phyloP scores from a whole-genome alignment of 2,329 filamentous ascomycete genomes.

The Verticillium alfalfae region DNA sequence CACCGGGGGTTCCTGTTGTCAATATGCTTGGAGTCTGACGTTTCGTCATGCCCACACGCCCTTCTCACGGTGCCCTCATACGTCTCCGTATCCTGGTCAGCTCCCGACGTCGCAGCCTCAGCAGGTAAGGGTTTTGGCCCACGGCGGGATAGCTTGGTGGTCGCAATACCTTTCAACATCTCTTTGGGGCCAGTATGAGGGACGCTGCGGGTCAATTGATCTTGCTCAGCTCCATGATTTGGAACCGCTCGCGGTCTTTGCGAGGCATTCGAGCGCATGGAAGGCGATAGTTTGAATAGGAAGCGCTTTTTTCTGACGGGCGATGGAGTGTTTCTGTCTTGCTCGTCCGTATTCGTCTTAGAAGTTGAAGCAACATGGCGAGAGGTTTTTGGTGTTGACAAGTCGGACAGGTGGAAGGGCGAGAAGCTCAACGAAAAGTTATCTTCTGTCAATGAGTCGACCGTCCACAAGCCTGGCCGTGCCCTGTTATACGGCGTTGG shows the following conservation, averaged over 20 bases:
- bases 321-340: not conserved
- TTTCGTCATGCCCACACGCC: not conserved
- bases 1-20: not conserved
- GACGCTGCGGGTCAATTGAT: not conserved
- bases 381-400: conserved; percentile 4
- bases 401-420: conserved; percentile 10
- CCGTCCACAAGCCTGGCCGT: not conserved
- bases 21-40: not conserved
- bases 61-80: conserved; percentile 2
- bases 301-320: not conserved
- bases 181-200: not conserved
- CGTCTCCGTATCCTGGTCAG: not conserved
- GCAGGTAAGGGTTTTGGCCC: not conserved
- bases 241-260: not conserved
- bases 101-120: not conserved
- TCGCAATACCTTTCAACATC: not conserved
- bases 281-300: not conserved
- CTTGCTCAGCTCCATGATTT: not conserved
- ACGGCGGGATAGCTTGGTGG: conserved; percentile 1
- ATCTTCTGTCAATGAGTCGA: conserved; percentile 1
- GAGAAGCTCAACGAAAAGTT: conserved; percentile 5
- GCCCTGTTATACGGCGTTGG: conserved; percentile 29
- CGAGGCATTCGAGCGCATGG: not conserved
- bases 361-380: not conserved
- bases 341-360: not conserved